Base-by-base conservation (phyloP, 2,329 filamentous ascomycete genomes). In the Hypoxylon sp. region DNA sequence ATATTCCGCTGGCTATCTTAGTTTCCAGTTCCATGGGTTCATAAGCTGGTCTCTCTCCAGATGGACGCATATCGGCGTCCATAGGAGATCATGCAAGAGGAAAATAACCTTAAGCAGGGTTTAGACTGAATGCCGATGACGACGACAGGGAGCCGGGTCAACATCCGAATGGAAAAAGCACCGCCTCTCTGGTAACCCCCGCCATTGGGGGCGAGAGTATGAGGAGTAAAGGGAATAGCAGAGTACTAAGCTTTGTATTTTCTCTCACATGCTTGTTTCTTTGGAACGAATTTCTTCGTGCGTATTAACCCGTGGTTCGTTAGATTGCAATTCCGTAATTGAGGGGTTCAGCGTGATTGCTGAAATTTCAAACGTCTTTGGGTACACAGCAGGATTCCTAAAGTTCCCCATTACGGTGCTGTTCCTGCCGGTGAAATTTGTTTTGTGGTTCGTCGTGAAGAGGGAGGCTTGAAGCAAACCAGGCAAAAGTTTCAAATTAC, bases 381-480 rank as follows among this genome's bases (percentile, higher is more conserved):
- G 41, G 23, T 45, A 49, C 55, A 67, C 53, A 38, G 11, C 53
- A 60, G 41, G 6, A 17, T 58, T 46, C 28, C 17, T 41, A 48
- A 53, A 17, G 48, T 34, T 23, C 28, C 45, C 38, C 21, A 17
- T 36, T 48, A 51, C 19, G 43, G 43, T 17, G 46, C n/a, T 52
- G 21, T 53, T 63, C 23, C 48, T 21, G 21, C 48, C 38, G 53
- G 14, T n/a, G 43, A 60, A 50, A 28, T 57, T 46, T 17, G 5
- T 19, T 23, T 43, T 55, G 57, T 38, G 34, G 34, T 28, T 53
- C 51, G 43, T 59, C 19, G 28, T 63, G 48, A 52, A 10, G 36
- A 60, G 38, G 56, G 45, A 46, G 58, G 21, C 19, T 48, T 19
- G n/a, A 17, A 48, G 50, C 63, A 63, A 63, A 63, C 64, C 49